Percentiles rank a stretch among this genome's conserved stretches.
Evolutionary conservation across 1,284 basidiomycete genomes (phyloP).

Genomic region (Microbotryum lychnidis-dioicae): DNA sequence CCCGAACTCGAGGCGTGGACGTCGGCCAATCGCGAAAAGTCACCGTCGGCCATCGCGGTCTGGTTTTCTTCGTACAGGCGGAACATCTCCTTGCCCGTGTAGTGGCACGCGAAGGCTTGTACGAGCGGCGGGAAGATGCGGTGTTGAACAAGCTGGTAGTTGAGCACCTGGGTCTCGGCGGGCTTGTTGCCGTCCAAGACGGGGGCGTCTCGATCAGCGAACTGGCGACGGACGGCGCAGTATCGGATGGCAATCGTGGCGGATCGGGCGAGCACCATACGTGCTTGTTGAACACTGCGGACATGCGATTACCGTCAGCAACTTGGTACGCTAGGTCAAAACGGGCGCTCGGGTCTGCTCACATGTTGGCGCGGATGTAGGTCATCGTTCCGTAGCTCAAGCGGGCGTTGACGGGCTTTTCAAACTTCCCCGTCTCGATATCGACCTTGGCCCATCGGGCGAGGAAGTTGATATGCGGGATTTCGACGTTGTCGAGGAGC

Average conservation of each 20-base stretch:
- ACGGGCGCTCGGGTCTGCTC: too few relatives aligned
- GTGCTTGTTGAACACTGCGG: conserved; percentile 35
- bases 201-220: conserved; percentile 41
- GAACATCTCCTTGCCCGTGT: conserved; percentile 40
- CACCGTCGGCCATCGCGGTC: conserved; percentile 37
- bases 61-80: conserved; percentile 40
- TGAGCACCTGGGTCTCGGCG: conserved; percentile 41
- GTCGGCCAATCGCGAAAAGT: conserved; percentile 41
- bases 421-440: conserved; percentile 33
- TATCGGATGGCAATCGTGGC: conserved; percentile 42
- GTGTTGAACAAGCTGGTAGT: conserved; percentile 41
- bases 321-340: too few relatives aligned
- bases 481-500: conserved; percentile 55
- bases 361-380: conserved; percentile 39
- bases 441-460: conserved; percentile 40
- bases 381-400: conserved; percentile 37
- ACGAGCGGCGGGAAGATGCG: conserved; percentile 43
- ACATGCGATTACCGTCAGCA: too few relatives aligned
- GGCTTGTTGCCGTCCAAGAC: conserved; percentile 37
- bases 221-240: conserved; percentile 42
- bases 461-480: conserved; percentile 42
- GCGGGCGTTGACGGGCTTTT: conserved; percentile 32
- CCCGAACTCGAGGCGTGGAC: conserved; percentile 40
- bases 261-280: conserved; percentile 39
- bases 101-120: conserved; percentile 43